Percentiles rank a stretch among this genome's conserved stretches.
Conservation (phyloP, 2,329 filamentous ascomycete genomes). For the Aureobasidium subglaciale region DNA sequence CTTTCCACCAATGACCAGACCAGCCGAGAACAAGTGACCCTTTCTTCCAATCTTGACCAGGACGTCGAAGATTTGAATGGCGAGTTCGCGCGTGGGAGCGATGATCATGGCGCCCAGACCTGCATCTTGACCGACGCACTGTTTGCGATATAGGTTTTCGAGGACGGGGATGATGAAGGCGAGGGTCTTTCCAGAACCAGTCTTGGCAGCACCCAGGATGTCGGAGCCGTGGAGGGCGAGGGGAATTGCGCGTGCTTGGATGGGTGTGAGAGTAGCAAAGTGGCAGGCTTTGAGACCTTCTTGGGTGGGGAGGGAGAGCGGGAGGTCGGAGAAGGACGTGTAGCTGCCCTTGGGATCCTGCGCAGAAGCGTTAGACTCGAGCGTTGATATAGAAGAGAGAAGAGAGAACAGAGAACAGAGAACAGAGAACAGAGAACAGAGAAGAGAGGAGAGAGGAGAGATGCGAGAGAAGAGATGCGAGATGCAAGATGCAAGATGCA, state of each 20-base stretch:
- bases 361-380: constrained; percentile 13
- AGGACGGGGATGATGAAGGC: constrained; percentile 88
- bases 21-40: constrained; percentile 80
- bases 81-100: constrained; percentile 87
- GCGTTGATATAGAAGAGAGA: not conserved
- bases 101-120: constrained; percentile 89
- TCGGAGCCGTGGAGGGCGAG: constrained; percentile 78
- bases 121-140: constrained; percentile 79
- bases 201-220: constrained; percentile 90
- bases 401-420: no score
- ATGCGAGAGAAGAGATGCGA: no score
- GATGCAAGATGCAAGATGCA: no score
- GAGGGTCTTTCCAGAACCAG: constrained; percentile 89
- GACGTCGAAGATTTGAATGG: constrained; percentile 95
- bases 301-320: constrained; percentile 73
- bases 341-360: constrained; percentile 55
- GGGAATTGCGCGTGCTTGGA: constrained; percentile 84
- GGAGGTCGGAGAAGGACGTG: constrained; percentile 73
- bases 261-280: constrained; percentile 83
- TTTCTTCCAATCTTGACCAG: constrained; percentile 81
- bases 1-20: constrained; percentile 89
- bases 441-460: no score
- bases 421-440: no score
- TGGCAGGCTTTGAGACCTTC: constrained; percentile 77
- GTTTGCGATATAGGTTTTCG: constrained; percentile 81